Evolutionary conservation across 2,329 filamentous ascomycete species (phyloP).

Genomic region (Purpureocillium lavendulum): DNA sequence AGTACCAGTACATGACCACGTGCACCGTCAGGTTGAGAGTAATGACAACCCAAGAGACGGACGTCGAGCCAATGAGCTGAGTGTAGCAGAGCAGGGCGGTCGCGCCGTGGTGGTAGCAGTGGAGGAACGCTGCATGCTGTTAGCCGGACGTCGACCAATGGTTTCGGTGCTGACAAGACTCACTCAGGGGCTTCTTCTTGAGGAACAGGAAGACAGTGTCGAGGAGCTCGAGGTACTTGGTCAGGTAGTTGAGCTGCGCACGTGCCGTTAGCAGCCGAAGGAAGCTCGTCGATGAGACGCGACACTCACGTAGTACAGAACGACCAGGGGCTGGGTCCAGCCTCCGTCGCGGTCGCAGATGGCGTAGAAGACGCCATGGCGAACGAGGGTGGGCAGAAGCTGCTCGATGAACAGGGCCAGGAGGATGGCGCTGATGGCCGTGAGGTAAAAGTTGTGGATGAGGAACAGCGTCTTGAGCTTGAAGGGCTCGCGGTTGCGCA

Average conservation of each 20-base stretch:
- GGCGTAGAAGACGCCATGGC: conserved; percentile 77
- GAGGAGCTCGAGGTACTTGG: conserved; percentile 92
- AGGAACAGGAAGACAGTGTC: conserved; percentile 96
- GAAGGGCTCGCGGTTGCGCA: conserved; percentile 79
- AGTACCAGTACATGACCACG: conserved; percentile 99
- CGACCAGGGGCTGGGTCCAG: conserved; percentile 88
- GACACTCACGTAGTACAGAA: conserved; percentile 84
- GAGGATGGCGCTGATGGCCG: conserved; percentile 71
- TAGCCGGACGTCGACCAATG: conserved; percentile 13
- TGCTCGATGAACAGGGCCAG: conserved; percentile 86
- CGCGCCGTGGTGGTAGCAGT: conserved; percentile 97
- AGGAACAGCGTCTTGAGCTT: conserved; percentile 87
- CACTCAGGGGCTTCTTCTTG: conserved; percentile 95
- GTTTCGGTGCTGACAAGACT: conserved; percentile 5
- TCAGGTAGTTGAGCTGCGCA: conserved; percentile 85
- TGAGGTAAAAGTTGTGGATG: conserved; percentile 94
- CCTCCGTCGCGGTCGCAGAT: conserved; percentile 77
- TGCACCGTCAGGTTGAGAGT: conserved; percentile 88
- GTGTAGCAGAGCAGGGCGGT: conserved; percentile 97
- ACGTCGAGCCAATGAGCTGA: conserved; percentile 84
- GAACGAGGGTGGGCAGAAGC: conserved; percentile 72
- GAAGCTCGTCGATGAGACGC: too few relatives aligned
- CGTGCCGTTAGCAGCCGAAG: conserved; percentile 23
- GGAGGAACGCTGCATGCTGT: conserved; percentile 68
- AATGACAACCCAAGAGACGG: conserved; percentile 93